These are phyloP conservation scores for Phytopythium litorale DNA, from an alignment of 352 stramenopile genomes.

Conservation along the genomic window DNA sequence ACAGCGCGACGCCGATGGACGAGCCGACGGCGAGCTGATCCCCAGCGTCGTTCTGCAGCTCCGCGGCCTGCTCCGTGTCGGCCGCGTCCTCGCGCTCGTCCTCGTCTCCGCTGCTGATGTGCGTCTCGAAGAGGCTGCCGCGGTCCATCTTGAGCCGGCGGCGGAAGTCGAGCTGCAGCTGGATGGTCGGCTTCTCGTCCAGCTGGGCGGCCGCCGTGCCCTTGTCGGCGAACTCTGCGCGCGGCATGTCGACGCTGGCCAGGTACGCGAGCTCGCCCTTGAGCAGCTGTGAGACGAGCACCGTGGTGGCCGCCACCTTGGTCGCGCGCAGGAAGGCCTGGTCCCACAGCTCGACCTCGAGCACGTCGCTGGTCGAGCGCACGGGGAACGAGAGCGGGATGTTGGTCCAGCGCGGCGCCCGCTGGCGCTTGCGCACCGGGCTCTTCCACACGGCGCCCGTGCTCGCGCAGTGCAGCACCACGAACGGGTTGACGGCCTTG, in stretches of 20 bases:
- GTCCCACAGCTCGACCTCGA: conserved; percentile 69
- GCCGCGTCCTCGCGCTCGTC: background rate
- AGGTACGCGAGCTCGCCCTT: conserved; percentile 29
- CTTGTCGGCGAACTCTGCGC: conserved; percentile 29
- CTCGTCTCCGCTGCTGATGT: conserved; percentile 4
- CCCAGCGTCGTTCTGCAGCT: background rate
- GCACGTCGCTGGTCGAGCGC: conserved; percentile 25
- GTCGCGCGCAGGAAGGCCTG: conserved; percentile 55
- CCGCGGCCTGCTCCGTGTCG: background rate
- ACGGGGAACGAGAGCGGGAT: conserved; percentile 36
- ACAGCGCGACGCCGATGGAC: background rate
- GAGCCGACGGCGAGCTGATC: background rate
- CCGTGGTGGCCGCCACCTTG: conserved; percentile 44
- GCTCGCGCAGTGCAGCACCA: conserved; percentile 31
- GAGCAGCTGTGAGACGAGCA: conserved; percentile 43
- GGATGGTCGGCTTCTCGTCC: conserved; percentile 33
- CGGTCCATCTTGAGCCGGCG: conserved; percentile 4
- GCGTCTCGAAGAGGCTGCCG: conserved; percentile 3
- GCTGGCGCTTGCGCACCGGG: conserved; percentile 31
- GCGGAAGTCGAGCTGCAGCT: conserved; percentile 27
- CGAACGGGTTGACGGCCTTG: conserved; percentile 55
- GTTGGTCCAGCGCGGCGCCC: conserved; percentile 37
- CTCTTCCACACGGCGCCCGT: conserved; percentile 42
- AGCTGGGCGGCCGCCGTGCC: conserved; percentile 3
- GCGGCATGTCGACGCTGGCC: conserved; percentile 46